phyloP scores from a whole-genome alignment of 2,329 filamentous ascomycete species.

The Microcera coccophila region DNA sequence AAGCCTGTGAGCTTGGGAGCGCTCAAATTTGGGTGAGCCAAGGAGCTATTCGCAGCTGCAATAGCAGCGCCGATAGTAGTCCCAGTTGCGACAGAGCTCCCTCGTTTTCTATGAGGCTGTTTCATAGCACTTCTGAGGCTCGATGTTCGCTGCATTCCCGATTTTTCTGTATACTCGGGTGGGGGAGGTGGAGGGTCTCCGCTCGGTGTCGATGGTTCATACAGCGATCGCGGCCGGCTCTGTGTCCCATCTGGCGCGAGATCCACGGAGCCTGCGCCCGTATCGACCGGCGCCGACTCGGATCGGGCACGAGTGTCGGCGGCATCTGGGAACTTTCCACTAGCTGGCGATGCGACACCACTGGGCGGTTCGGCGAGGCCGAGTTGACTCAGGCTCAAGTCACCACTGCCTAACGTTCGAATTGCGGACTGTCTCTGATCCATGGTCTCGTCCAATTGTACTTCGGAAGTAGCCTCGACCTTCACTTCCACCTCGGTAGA shows the following conservation, averaged over 20 bases:
- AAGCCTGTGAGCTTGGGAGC: slow-evolving; percentile 85
- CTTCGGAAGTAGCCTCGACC: slow-evolving; percentile 38
- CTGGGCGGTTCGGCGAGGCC: slow-evolving; percentile 66
- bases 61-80: slow-evolving; percentile 68
- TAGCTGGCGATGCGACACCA: slow-evolving; percentile 52
- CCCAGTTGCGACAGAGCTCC: slow-evolving; percentile 70
- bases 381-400: slow-evolving; percentile 83
- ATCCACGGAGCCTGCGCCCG: slow-evolving; percentile 26
- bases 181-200: slow-evolving; percentile 55
- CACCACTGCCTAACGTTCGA: slow-evolving; percentile 83
- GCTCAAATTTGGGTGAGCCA: slow-evolving; percentile 60
- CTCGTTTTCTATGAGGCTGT: slow-evolving; percentile 65
- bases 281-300: slow-evolving; percentile 57
- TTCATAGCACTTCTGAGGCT: slow-evolving; percentile 63
- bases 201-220: slow-evolving; percentile 51
- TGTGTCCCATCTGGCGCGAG: slow-evolving; percentile 32
- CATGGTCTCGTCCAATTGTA: slow-evolving; percentile 35
- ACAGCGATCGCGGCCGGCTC: slow-evolving; percentile 47
- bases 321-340: slow-evolving; percentile 50
- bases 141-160: slow-evolving; percentile 57
- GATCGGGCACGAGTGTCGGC: slow-evolving; percentile 48
- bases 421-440: slow-evolving; percentile 68
- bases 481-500: slow-evolving; percentile 34
- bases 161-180: slow-evolving; percentile 62
- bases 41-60: slow-evolving; percentile 63